Percentiles rank a stretch among this genome's conserved stretches.
phyloP scores from a whole-genome alignment of 2,329 filamentous ascomycete species.

The Stemphylium vesicarium region DNA sequence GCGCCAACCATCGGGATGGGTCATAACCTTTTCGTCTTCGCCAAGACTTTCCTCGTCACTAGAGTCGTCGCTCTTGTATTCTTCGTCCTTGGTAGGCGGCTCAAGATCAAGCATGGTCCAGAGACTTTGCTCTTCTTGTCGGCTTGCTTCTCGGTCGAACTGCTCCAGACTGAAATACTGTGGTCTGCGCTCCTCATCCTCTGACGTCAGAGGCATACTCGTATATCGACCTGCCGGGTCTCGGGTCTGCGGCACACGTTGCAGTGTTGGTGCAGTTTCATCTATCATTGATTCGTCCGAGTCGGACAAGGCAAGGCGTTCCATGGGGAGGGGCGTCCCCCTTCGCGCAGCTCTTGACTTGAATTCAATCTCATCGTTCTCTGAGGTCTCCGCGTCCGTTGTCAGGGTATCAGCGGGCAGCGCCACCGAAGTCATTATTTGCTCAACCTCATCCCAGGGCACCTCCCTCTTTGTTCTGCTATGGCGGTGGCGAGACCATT shows the following conservation, averaged over 20 bases:
- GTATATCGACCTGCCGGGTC: constrained; percentile 8
- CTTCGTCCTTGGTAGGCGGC: constrained; percentile 17
- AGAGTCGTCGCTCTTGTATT: constrained; percentile 35
- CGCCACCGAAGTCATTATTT: constrained; percentile 18
- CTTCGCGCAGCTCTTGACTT: constrained; percentile 30
- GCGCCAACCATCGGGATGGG: constrained; percentile 57
- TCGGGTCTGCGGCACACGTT: not conserved
- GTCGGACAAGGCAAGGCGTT: constrained; percentile 17
- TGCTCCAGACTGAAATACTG: constrained; percentile 41
- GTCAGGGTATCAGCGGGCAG: constrained; percentile 34
- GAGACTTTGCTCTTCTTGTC: constrained; percentile 54
- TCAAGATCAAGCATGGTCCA: constrained; percentile 51
- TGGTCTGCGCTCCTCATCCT: not conserved
- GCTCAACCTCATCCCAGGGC: constrained; percentile 53
- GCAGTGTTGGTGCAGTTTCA: not conserved
- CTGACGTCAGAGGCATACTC: constrained; percentile 3
- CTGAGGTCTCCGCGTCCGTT: constrained; percentile 34
- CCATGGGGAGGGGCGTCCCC: constrained; percentile 37
- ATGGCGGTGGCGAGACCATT: constrained; percentile 4
- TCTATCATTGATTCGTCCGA: constrained; percentile 10
- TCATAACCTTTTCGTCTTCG: constrained; percentile 34
- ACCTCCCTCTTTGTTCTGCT: constrained; percentile 45
- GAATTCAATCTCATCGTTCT: constrained; percentile 22
- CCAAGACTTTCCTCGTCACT: constrained; percentile 6
- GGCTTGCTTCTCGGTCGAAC: constrained; percentile 55